Conservation (phyloP, 129 eudicot species). For the Pulicaria dysenterica region DNA sequence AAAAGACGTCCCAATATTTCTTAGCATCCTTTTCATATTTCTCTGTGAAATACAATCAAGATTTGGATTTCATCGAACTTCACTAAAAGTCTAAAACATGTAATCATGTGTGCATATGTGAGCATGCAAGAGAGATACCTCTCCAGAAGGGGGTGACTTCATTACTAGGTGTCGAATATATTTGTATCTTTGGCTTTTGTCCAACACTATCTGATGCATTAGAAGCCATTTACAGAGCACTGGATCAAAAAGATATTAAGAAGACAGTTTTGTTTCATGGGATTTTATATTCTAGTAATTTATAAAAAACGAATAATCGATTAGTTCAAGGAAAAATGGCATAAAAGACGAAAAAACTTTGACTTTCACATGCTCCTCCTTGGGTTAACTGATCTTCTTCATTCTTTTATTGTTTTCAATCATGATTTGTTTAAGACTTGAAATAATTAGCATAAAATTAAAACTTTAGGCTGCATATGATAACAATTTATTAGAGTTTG, state of each 20-base stretch:
- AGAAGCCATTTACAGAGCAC: slow-evolving; percentile 45
- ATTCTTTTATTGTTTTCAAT: no score
- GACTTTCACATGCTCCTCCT: no score
- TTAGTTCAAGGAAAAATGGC: no score
- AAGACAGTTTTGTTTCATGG: neutral
- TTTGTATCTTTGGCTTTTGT: slow-evolving; percentile 56
- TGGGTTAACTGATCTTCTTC: no score
- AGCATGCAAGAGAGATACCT: slow-evolving; percentile 46
- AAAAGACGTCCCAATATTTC: slow-evolving; percentile 92
- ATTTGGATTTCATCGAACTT: slow-evolving; percentile 2
- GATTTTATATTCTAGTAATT: neutral
- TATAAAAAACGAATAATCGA: neutral
- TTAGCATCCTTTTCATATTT: slow-evolving; percentile 94
- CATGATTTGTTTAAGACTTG: no score
- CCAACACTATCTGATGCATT: slow-evolving; percentile 32
- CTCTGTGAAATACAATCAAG: slow-evolving; percentile 47
- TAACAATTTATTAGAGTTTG: no score
- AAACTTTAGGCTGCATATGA: no score
- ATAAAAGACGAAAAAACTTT: no score
- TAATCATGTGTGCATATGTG: neutral
- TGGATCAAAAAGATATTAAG: slow-evolving; percentile 22
- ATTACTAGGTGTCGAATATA: slow-evolving; percentile 68
- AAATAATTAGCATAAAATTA: no score
- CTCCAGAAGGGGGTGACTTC: slow-evolving; percentile 90
- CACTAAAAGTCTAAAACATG: neutral